Evolutionary conservation across 768 basidiomycete genomes (phyloP).

Genomic region (Termitomyces bulborhizus): DNA sequence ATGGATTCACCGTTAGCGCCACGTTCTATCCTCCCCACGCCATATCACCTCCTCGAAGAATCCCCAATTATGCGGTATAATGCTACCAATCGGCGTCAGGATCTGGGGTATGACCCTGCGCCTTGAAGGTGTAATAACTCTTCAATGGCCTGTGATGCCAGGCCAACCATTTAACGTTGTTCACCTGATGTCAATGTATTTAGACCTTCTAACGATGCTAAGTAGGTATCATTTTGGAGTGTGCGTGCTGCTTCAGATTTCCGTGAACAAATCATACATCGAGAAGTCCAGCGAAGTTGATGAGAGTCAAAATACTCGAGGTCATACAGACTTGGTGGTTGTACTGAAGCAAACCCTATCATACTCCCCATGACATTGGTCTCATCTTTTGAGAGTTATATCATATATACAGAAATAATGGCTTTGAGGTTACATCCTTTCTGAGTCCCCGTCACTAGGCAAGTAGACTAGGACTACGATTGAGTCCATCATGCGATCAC

Average conservation of each 20-base stretch:
- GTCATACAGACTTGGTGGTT: no score
- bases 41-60: conserved; percentile 22
- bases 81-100: conserved; percentile 7
- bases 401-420: no score
- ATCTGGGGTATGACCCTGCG: not conserved
- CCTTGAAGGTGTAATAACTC: conserved; percentile 1
- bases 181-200: not conserved
- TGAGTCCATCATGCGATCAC: no score
- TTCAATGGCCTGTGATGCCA: not conserved
- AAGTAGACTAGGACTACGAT: no score
- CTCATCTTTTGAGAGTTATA: no score
- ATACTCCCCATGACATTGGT: no score
- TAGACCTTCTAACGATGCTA: not conserved
- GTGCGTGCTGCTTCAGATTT: not conserved
- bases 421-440: no score
- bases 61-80: conserved; percentile 27
- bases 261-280: no score
- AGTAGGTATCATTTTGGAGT: not conserved
- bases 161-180: not conserved
- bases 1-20: conserved; percentile 27
- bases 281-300: no score
- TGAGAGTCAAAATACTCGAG: no score
- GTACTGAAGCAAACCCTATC: no score
- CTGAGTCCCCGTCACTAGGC: no score
- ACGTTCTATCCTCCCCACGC: conserved; percentile 12